Conservation (phyloP, 345 rosid genomes). For the Ricinus communis region DNA sequence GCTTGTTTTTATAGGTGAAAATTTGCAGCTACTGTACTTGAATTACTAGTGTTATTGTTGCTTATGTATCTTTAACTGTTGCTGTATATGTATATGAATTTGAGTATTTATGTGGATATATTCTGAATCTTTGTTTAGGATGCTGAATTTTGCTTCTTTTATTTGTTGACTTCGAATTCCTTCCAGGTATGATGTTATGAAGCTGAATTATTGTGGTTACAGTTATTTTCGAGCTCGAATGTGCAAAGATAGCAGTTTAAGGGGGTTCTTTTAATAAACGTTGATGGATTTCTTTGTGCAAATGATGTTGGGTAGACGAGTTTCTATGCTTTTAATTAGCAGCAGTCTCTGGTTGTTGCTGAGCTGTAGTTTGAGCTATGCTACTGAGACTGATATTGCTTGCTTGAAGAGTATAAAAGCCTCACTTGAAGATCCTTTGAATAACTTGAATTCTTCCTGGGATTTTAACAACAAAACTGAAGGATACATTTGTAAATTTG, state of each 20-base stretch:
- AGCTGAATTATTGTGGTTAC: conserved; percentile 14
- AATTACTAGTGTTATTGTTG: conserved; percentile 11
- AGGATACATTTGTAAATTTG: conserved; percentile 76
- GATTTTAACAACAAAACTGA: conserved; percentile 49
- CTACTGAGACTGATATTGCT: conserved; percentile 39
- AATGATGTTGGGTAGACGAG: conserved; percentile 32
- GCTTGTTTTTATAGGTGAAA: background rate
- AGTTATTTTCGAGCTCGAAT: conserved; percentile 20
- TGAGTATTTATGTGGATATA: background rate
- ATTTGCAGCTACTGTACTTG: conserved; percentile 18
- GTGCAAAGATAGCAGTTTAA: conserved; percentile 13
- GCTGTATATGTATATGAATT: background rate
- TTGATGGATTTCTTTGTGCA: conserved; percentile 19
- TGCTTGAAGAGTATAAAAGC: conserved; percentile 46
- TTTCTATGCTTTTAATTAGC: conserved; percentile 21
- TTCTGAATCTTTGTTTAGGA: background rate
- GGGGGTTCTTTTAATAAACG: conserved; percentile 13
- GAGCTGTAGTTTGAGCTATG: conserved; percentile 38
- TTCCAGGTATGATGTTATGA: conserved; percentile 30
- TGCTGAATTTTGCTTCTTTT: conserved; percentile 20
- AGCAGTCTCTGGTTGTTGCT: conserved; percentile 41
- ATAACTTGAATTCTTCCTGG: conserved; percentile 52
- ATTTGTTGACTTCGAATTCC: conserved; percentile 8
- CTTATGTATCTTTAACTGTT: too few species aligned
- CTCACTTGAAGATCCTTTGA: conserved; percentile 50